phyloP scores from a whole-genome alignment of 2,329 filamentous ascomycete species.

The Fusarium euwallaceae region DNA sequence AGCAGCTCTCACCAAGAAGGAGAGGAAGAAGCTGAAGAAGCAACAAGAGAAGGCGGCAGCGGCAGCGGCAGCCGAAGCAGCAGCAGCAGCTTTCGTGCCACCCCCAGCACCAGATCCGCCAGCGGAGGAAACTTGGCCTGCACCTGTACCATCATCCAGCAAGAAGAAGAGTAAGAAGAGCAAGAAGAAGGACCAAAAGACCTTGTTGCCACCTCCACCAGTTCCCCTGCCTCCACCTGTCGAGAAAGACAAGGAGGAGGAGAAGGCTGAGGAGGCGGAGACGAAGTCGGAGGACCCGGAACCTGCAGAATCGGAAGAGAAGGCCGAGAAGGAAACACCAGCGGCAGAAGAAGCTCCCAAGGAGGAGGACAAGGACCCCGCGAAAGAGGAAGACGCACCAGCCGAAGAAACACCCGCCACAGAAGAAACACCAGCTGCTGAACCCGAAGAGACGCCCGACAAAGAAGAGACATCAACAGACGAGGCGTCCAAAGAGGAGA shows the following conservation, averaged over 20 bases:
- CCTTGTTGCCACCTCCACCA: constrained; percentile 10
- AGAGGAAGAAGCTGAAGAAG: constrained; percentile 35
- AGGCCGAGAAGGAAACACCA: constrained; percentile 12
- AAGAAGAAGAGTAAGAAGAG: constrained; percentile 43
- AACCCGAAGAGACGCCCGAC: constrained; percentile 11
- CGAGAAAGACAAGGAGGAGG: constrained; percentile 32
- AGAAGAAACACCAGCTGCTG: constrained; percentile 10
- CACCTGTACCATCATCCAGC: constrained; percentile 17
- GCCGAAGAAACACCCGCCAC: constrained; percentile 16
- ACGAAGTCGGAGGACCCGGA: constrained; percentile 22
- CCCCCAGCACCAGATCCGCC: constrained; percentile 18
- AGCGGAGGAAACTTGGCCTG: constrained; percentile 20
- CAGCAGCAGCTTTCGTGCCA: constrained; percentile 16
- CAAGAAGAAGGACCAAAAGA: constrained; percentile 38
- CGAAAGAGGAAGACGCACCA: constrained; percentile 26
- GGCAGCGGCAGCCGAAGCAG: constrained; percentile 3
- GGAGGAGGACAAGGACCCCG: constrained; percentile 26
- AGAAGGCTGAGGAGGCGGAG: constrained; percentile 35
- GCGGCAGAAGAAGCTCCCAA: constrained; percentile 8
- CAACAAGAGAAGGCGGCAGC: constrained; percentile 25
- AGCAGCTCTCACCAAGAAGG: constrained; percentile 36
- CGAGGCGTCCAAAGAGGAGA: constrained; percentile 8
- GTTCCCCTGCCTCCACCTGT: constrained; percentile 10
- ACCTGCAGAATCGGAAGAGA: constrained; percentile 17
- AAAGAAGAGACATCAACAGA: constrained; percentile 18